Conservation (phyloP, 805 yeast species). For the Saccharomycopsis fibuligera region DNA sequence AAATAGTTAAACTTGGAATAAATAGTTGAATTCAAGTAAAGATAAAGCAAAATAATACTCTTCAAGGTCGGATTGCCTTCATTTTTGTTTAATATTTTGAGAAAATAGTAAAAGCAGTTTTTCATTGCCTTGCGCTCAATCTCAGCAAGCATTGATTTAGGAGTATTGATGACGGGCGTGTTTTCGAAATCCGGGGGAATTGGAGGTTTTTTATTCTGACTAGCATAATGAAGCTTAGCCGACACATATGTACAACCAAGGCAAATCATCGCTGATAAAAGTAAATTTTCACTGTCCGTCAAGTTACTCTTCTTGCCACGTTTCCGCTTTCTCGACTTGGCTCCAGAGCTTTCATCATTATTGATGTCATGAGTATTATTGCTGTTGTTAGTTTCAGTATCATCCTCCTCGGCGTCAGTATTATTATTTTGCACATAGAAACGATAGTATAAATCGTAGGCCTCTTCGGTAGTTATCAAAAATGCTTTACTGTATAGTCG, state of each 20-base stretch:
- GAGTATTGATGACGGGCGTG: neutral
- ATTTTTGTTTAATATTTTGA: slow-evolving; percentile 4
- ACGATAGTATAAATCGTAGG: neutral
- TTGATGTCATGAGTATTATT: too few relatives aligned
- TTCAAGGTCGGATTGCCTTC: slow-evolving; percentile 12
- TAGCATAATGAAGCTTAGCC: neutral
- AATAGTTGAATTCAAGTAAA: slow-evolving; percentile 10
- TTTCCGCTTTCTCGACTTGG: neutral
- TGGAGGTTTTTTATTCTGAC: neutral
- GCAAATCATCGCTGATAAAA: slow-evolving; percentile 15
- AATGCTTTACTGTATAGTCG: slow-evolving; percentile 3
- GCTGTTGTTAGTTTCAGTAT: too few relatives aligned
- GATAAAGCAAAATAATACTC: slow-evolving; percentile 10
- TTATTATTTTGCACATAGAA: slow-evolving; percentile 1
- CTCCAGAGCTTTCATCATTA: neutral
- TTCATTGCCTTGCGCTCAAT: slow-evolving; percentile 15
- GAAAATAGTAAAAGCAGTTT: slow-evolving; percentile 17
- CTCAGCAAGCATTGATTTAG: slow-evolving; percentile 5
- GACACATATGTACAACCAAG: slow-evolving; percentile 11
- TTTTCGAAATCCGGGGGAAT: neutral
- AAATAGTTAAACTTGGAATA: slow-evolving; percentile 13
- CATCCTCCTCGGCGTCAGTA: neutral
- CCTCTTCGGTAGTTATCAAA: slow-evolving; percentile 5
- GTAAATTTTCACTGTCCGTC: slow-evolving; percentile 12
- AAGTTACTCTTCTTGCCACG: neutral